A percentile compares a stretch with the other conserved stretches of the same genome.
These are phyloP conservation scores for Xylaria sp. DNA, from an alignment of 2,329 filamentous ascomycete genomes.

Conservation along the genomic window DNA sequence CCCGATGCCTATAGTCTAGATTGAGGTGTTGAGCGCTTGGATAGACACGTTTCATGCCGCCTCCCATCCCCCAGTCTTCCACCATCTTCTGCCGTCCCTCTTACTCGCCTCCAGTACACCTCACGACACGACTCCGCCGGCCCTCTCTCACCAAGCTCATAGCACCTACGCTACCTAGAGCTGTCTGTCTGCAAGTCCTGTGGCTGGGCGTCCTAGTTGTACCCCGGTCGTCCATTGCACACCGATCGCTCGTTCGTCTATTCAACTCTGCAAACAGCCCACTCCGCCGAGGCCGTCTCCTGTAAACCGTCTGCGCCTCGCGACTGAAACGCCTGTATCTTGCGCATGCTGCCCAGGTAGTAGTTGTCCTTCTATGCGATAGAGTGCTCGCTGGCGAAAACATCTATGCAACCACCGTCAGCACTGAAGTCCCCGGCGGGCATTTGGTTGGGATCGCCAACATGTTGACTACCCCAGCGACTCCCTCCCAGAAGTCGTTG, in stretches of 20 bases:
- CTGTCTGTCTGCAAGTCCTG: background rate
- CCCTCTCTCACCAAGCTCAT: background rate
- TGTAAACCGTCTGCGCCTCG: constrained; percentile 15
- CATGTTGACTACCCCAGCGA: constrained; percentile 65
- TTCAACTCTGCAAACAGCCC: constrained; percentile 11
- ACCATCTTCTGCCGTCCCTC: background rate
- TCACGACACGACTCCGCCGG: constrained; percentile 2
- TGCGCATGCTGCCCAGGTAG: constrained; percentile 21
- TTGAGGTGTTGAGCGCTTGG: constrained; percentile 27
- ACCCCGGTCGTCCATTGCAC: constrained; percentile 1
- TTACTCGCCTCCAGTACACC: no score
- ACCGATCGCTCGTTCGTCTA: constrained; percentile 2
- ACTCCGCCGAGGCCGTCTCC: background rate
- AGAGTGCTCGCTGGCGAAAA: constrained; percentile 21
- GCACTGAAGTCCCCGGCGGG: constrained; percentile 44
- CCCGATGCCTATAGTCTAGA: constrained; percentile 12
- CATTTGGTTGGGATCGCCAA: constrained; percentile 49
- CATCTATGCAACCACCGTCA: constrained; percentile 42
- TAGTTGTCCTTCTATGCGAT: constrained; percentile 20
- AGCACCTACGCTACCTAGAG: constrained; percentile 2
- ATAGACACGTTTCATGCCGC: constrained; percentile 12
- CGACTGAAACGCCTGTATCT: constrained; percentile 18
- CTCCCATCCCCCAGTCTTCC: background rate
- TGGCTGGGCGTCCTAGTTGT: constrained; percentile 2
- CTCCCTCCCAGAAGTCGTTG: constrained; percentile 64